Conservation (phyloP, 495 filamentous ascomycete genomes). For the Parmelia sp. region DNA sequence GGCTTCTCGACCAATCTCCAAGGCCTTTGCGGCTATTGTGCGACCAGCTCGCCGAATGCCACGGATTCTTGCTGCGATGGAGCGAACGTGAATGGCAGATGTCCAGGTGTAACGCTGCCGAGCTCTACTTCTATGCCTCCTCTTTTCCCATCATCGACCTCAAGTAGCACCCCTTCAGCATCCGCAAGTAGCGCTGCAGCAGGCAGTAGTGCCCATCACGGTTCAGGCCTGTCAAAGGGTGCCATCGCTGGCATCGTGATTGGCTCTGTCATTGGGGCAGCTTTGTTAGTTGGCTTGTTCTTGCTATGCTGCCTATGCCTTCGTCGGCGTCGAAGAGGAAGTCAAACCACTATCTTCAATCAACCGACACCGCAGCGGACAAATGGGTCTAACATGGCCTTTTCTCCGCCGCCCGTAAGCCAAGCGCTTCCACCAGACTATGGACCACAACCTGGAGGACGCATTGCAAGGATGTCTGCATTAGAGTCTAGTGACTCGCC, state of each 20-base stretch:
- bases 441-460: slow-evolving; percentile 73
- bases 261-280: slow-evolving; percentile 66
- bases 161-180: slow-evolving; percentile 37
- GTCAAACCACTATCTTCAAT: slow-evolving; percentile 67
- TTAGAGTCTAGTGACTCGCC: slow-evolving; percentile 65
- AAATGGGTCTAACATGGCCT: slow-evolving; percentile 47
- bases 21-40: slow-evolving; percentile 84
- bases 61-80: slow-evolving; percentile 93
- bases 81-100: slow-evolving; percentile 64
- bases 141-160: slow-evolving; percentile 47
- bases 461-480: slow-evolving; percentile 94
- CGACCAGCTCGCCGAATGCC: slow-evolving; percentile 71
- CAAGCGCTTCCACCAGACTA: slow-evolving; percentile 51
- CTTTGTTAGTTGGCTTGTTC: slow-evolving; percentile 58
- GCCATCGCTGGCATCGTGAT: slow-evolving; percentile 86
- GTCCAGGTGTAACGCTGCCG: slow-evolving; percentile 67
- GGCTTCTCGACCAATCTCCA: slow-evolving; percentile 75
- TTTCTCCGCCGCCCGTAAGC: slow-evolving; percentile 30
- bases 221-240: slow-evolving; percentile 63
- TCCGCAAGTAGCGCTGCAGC: slow-evolving; percentile 35
- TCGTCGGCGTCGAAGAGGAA: slow-evolving; percentile 53
- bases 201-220: slow-evolving; percentile 16
- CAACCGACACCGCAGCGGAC: slow-evolving; percentile 74
- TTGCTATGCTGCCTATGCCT: slow-evolving; percentile 47
- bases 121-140: slow-evolving; percentile 63